Conservation (phyloP, 208 protist genomes). For the Chromosphaera perkinsii region DNA sequence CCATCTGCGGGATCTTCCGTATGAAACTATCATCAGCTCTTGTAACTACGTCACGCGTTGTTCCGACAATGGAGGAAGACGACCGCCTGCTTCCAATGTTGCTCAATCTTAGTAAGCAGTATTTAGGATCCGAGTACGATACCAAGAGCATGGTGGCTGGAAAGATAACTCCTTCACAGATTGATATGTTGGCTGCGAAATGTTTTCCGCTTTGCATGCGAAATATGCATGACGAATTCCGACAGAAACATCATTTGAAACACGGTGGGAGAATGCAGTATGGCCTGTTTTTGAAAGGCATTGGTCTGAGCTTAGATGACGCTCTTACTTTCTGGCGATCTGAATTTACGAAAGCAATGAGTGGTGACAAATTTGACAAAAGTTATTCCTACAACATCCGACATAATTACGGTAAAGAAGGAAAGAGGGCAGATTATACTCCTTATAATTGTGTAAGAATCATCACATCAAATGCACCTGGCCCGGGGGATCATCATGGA, state of each 20-base stretch:
- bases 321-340: constrained; percentile 48
- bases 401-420: constrained; percentile 66
- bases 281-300: constrained; percentile 63
- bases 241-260: constrained; percentile 44
- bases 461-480: constrained; percentile 12
- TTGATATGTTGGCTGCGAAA: not conserved
- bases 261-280: constrained; percentile 58
- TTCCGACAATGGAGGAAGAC: constrained; percentile 30
- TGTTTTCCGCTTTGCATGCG: constrained; percentile 60
- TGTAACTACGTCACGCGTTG: not conserved
- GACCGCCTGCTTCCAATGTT: constrained; percentile 27
- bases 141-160: not conserved
- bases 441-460: constrained; percentile 36
- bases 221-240: constrained; percentile 39
- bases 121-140: not conserved
- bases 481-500: constrained; percentile 49
- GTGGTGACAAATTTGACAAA: constrained; percentile 54
- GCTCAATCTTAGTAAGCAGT: constrained; percentile 5
- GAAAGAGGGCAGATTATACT: constrained; percentile 48
- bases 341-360: constrained; percentile 43
- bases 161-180: not conserved
- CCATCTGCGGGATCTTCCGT: constrained; percentile 12
- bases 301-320: constrained; percentile 52
- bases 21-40: not conserved
- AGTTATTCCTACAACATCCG: constrained; percentile 58